These are phyloP conservation scores for Cordyceps javanica DNA, from an alignment of 2,329 filamentous ascomycete species.

Conservation along the genomic window DNA sequence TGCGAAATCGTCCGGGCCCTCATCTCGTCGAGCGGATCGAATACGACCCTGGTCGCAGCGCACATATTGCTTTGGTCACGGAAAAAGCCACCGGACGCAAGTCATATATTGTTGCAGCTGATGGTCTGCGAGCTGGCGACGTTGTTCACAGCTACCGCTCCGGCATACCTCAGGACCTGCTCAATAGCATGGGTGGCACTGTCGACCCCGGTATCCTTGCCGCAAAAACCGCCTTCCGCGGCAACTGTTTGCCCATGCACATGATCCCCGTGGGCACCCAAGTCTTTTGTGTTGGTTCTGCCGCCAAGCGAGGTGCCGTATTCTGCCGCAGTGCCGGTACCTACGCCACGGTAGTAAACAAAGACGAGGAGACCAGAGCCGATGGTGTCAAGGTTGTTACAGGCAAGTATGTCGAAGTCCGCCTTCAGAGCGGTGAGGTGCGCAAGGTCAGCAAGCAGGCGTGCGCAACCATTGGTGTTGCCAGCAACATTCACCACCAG, in stretches of 20 bases:
- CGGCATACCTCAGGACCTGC: conserved; percentile 80
- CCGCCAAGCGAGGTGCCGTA: conserved; percentile 67
- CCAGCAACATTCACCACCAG: conserved; percentile 89
- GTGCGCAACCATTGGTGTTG: conserved; percentile 87
- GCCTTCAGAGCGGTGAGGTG: conserved; percentile 87
- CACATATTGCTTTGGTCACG: conserved; percentile 84
- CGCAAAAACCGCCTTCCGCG: conserved; percentile 86
- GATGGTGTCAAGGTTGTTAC: conserved; percentile 57
- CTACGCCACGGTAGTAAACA: conserved; percentile 80
- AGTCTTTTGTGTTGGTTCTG: conserved; percentile 82
- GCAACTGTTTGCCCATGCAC: conserved; percentile 90
- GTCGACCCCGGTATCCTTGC: conserved; percentile 95
- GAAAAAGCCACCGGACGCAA: conserved; percentile 67
- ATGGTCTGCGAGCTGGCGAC: conserved; percentile 89
- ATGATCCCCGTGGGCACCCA: conserved; percentile 95
- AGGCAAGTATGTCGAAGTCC: conserved; percentile 74
- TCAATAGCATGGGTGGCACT: conserved; percentile 86
- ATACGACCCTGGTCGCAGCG: conserved; percentile 87
- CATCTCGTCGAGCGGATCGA: conserved; percentile 92
- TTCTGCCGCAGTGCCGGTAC: conserved; percentile 95
- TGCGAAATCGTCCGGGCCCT: conserved; percentile 68
- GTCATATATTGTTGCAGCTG: conserved; percentile 91
- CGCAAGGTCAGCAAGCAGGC: conserved; percentile 85
- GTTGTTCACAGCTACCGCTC: conserved; percentile 84
- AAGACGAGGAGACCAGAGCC: conserved; percentile 67